Percentiles rank a stretch among this genome's conserved stretches.
phyloP scores from a whole-genome alignment of 2,329 filamentous ascomycete genomes.

The Hypoxylon sp. region DNA sequence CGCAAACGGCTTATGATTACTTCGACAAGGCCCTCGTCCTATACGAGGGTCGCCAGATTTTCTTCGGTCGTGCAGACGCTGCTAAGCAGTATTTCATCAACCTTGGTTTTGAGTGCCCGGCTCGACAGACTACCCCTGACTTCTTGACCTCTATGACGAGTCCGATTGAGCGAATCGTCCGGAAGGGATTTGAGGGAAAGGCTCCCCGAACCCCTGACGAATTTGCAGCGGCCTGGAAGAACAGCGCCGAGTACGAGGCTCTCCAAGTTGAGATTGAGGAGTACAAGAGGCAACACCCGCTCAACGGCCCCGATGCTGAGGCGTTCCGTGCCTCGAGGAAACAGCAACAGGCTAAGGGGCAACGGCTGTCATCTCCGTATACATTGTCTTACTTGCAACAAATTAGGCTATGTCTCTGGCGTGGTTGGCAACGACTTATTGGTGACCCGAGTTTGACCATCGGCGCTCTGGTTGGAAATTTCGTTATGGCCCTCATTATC shows the following conservation, averaged over 20 bases:
- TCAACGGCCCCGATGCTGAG: slow-evolving; percentile 70
- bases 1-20: slow-evolving; percentile 74
- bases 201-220: slow-evolving; percentile 74
- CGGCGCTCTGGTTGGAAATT: slow-evolving; percentile 78
- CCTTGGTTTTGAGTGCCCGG: slow-evolving; percentile 76
- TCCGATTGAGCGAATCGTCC: slow-evolving; percentile 68
- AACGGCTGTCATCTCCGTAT: slow-evolving; percentile 81
- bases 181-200: slow-evolving; percentile 69
- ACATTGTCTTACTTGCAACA: slow-evolving; percentile 85
- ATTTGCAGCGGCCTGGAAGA: slow-evolving; percentile 72
- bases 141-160: slow-evolving; percentile 81
- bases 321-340: slow-evolving; percentile 69
- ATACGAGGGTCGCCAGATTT: slow-evolving; percentile 74
- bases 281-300: slow-evolving; percentile 68
- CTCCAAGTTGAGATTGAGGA: slow-evolving; percentile 70
- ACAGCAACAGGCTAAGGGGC: slow-evolving; percentile 69
- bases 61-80: slow-evolving; percentile 71
- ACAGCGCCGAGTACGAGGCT: slow-evolving; percentile 65
- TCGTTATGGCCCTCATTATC: slow-evolving; percentile 82
- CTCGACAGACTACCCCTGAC: slow-evolving; percentile 78
- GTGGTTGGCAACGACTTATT: slow-evolving; percentile 82
- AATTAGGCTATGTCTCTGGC: slow-evolving; percentile 82
- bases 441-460: slow-evolving; percentile 84
- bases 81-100: slow-evolving; percentile 77
- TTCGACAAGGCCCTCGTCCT: slow-evolving; percentile 73